These are phyloP conservation scores for Candida sp. DNA, from an alignment of 1,139 yeast genomes.

Conservation along the genomic window DNA sequence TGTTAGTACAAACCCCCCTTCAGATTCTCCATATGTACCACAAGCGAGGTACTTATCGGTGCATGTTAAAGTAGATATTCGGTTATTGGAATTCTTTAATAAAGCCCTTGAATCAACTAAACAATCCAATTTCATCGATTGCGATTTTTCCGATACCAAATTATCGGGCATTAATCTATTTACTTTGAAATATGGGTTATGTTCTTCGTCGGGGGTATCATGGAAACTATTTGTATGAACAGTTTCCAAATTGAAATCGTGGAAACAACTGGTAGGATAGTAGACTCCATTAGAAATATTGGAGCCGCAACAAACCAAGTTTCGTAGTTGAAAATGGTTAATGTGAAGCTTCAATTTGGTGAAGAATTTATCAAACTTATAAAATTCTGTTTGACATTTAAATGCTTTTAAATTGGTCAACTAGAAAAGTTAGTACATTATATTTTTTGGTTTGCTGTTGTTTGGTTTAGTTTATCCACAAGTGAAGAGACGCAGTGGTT, in stretches of 20 bases:
- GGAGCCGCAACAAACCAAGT: conserved; percentile 44
- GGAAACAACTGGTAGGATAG: conserved; percentile 39
- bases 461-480: too few species aligned
- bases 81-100: conserved; percentile 27
- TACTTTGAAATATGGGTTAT: conserved; percentile 33
- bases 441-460: too few species aligned
- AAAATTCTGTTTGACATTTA: conserved; percentile 29
- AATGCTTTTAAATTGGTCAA: conserved; percentile 17
- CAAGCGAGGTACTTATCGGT: conserved; percentile 41
- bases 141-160: conserved; percentile 17
- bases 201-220: conserved; percentile 16
- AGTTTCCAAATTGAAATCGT: conserved; percentile 26
- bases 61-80: conserved; percentile 49
- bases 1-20: conserved; percentile 47
- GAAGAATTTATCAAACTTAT: conserved; percentile 39
- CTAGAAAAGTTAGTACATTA: conserved; percentile 23
- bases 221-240: conserved; percentile 12
- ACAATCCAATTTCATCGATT: conserved; percentile 28
- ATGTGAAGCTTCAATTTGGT: conserved; percentile 45
- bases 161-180: conserved; percentile 30
- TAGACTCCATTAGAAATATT: conserved; percentile 33
- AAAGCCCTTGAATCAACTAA: conserved; percentile 39
- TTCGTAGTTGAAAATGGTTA: conserved; percentile 57
- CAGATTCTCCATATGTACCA: conserved; percentile 42
- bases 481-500: too few species aligned